Percentiles rank a stretch among this genome's conserved stretches.
Evolutionary conservation across 805 yeast species (phyloP).

Genomic region (Wickerhamiella parazyma): DNA sequence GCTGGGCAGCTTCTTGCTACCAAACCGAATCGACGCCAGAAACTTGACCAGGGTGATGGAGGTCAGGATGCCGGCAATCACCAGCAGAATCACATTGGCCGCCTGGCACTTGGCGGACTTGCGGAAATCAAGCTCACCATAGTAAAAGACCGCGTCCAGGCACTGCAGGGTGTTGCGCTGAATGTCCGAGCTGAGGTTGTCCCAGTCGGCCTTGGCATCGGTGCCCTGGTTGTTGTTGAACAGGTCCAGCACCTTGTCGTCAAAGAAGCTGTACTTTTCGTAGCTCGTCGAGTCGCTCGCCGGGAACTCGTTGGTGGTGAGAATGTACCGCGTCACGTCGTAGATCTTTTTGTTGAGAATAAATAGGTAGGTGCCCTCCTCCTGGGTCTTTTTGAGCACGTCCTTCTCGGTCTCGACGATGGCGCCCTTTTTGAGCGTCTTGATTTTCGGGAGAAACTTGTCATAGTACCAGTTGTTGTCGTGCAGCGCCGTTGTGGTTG

Average conservation of each 20-base stretch:
- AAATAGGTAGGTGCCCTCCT: slow-evolving; percentile 22
- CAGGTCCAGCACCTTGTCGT: slow-evolving; percentile 22
- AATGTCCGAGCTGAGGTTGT: slow-evolving; percentile 19
- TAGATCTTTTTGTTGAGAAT: slow-evolving; percentile 26
- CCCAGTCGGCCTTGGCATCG: slow-evolving; percentile 26
- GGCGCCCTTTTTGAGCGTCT: slow-evolving; percentile 27
- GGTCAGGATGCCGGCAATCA: slow-evolving; percentile 28
- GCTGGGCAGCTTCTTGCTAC: slow-evolving; percentile 26
- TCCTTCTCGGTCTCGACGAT: slow-evolving; percentile 25
- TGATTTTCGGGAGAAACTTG: slow-evolving; percentile 26
- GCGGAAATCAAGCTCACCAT: slow-evolving; percentile 29
- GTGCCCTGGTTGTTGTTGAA: slow-evolving; percentile 25
- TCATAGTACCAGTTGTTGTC: slow-evolving; percentile 27
- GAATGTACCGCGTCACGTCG: slow-evolving; percentile 28
- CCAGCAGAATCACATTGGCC: slow-evolving; percentile 29
- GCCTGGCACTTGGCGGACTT: slow-evolving; percentile 29
- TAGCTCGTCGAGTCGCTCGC: slow-evolving; percentile 15
- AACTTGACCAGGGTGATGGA: slow-evolving; percentile 30
- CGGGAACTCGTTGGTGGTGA: slow-evolving; percentile 23
- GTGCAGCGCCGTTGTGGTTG: slow-evolving; percentile 24
- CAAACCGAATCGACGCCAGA: slow-evolving; percentile 28
- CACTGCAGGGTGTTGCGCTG: slow-evolving; percentile 23
- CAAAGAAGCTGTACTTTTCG: slow-evolving; percentile 27
- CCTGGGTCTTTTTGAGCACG: slow-evolving; percentile 17
- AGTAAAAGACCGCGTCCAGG: slow-evolving; percentile 26